phyloP scores from a whole-genome alignment of 805 yeast genomes.

The Priceomyces fermenticarens region DNA sequence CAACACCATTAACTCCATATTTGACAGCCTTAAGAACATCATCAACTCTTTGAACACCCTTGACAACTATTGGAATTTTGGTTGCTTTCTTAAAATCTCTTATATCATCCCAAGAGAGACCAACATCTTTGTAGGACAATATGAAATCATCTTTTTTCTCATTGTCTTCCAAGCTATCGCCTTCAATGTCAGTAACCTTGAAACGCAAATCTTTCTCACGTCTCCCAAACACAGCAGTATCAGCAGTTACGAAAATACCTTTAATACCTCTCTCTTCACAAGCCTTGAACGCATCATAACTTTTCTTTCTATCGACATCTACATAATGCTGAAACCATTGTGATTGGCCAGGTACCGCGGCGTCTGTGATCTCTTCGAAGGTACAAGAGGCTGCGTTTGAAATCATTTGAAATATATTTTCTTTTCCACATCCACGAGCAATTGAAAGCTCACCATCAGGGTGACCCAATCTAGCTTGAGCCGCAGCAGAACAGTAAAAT shows the following conservation, averaged over 20 bases:
- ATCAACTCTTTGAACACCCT: conserved; percentile 79
- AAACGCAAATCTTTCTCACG: conserved; percentile 49
- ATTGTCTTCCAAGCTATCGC: conserved; percentile 18
- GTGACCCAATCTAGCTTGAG: conserved; percentile 42
- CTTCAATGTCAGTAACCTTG: conserved; percentile 28
- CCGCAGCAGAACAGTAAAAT: conserved; percentile 49
- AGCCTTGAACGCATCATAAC: conserved; percentile 29
- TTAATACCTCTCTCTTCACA: conserved; percentile 40
- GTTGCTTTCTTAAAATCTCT: conserved; percentile 26
- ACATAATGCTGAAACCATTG: conserved; percentile 54
- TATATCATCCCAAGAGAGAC: conserved; percentile 33
- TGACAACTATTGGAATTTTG: conserved; percentile 48
- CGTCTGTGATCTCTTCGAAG: conserved; percentile 40
- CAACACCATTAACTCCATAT: conserved; percentile 70
- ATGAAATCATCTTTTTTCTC: conserved; percentile 12
- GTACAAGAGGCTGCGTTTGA: conserved; percentile 40
- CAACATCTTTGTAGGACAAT: conserved; percentile 9
- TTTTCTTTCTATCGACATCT: conserved; percentile 31
- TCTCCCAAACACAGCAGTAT: conserved; percentile 52
- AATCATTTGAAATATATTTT: conserved; percentile 47
- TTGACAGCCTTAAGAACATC: conserved; percentile 75
- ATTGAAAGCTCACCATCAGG: conserved; percentile 43
- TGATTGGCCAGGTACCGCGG: conserved; percentile 22
- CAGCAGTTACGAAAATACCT: conserved; percentile 54
- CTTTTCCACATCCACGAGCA: conserved; percentile 37